A percentile compares a stretch with the other conserved stretches of the same genome.
Conservation (phyloP, 2,329 filamentous ascomycete species). For the Monilinia vaccinii-corymbosi region DNA sequence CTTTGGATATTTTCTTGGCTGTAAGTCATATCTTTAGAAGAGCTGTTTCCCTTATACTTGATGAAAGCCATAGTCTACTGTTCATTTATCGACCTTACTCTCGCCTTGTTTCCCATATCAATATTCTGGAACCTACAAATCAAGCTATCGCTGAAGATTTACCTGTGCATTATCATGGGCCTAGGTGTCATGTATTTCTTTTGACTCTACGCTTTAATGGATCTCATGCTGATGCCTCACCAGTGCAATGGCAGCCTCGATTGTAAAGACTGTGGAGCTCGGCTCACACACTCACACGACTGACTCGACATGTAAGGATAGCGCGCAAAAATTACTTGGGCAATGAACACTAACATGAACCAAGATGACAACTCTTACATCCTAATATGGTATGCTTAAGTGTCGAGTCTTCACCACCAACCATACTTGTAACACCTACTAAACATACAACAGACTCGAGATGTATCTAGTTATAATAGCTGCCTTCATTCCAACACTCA, state of each 20-base stretch:
- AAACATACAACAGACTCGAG: neutral
- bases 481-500: neutral
- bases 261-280: neutral
- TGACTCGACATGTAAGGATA: neutral
- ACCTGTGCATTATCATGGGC: neutral
- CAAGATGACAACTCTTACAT: neutral
- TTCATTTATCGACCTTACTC: neutral
- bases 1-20: neutral
- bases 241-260: neutral
- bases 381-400: neutral
- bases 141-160: neutral
- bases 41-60: neutral
- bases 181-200: neutral
- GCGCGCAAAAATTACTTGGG: neutral
- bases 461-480: neutral
- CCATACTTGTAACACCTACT: neutral
- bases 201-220: neutral
- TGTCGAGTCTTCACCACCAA: neutral
- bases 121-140: neutral
- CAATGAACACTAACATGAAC: neutral
- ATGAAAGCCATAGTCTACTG: neutral
- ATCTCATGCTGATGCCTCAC: neutral
- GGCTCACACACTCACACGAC: neutral
- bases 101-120: neutral
- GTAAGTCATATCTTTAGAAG: neutral